Evolutionary conservation across 805 yeast species (phyloP).

Genomic region (Wickerhamiella musiphila): DNA sequence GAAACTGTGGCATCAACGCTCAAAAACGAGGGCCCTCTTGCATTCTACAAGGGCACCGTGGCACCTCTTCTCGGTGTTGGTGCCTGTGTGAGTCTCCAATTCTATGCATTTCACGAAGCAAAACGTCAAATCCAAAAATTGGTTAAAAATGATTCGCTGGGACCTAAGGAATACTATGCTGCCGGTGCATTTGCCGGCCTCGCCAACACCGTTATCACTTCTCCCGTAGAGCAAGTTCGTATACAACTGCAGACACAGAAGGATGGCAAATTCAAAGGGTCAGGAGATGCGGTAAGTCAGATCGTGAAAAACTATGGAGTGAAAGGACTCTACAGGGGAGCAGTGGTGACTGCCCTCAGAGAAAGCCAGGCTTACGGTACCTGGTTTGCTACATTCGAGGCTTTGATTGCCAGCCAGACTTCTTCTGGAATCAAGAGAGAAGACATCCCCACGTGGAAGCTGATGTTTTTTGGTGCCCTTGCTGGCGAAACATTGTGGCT

Average conservation of each 20-base stretch:
- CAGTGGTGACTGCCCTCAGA: slow-evolving; percentile 34
- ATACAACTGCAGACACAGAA: slow-evolving; percentile 41
- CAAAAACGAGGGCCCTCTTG: slow-evolving; percentile 40
- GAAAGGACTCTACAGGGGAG: slow-evolving; percentile 38
- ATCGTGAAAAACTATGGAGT: slow-evolving; percentile 29
- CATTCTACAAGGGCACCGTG: slow-evolving; percentile 49
- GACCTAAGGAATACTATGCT: slow-evolving; percentile 37
- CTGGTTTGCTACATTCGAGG: slow-evolving; percentile 54
- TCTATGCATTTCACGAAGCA: slow-evolving; percentile 55
- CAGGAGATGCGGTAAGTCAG: slow-evolving; percentile 27
- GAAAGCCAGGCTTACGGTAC: slow-evolving; percentile 62
- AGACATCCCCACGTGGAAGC: slow-evolving; percentile 37
- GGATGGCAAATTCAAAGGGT: slow-evolving; percentile 22
- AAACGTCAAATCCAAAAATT: slow-evolving; percentile 33
- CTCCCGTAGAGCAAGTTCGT: slow-evolving; percentile 52
- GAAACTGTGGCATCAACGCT: slow-evolving; percentile 36
- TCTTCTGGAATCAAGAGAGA: slow-evolving; percentile 21
- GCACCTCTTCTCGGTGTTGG: slow-evolving; percentile 59
- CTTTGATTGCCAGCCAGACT: slow-evolving; percentile 24
- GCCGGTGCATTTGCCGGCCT: slow-evolving; percentile 53
- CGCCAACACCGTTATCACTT: slow-evolving; percentile 43
- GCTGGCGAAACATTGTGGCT: slow-evolving; percentile 65
- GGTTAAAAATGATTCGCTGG: too few species aligned
- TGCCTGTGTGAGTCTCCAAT: slow-evolving; percentile 51
- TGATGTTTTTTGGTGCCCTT: slow-evolving; percentile 39